Percentiles rank a stretch among this genome's conserved stretches.
Evolutionary conservation across 345 rosid species (phyloP).

Genomic region (Populus ilicifolia): DNA sequence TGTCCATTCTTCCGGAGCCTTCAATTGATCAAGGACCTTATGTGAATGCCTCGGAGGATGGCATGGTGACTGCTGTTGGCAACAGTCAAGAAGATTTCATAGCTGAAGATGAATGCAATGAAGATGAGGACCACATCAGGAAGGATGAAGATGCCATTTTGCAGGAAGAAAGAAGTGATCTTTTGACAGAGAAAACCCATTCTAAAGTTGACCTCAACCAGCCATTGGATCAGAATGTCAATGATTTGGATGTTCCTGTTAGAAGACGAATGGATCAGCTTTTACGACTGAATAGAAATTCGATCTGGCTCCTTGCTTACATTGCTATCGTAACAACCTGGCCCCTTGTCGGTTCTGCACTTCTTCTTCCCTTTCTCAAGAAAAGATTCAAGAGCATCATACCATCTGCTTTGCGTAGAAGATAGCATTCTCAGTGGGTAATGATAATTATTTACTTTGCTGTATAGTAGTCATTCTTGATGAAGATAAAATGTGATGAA

Average conservation of each 20-base stretch:
- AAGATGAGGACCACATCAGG: neutral
- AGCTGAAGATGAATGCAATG: constrained; percentile 8
- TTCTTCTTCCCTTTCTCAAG: constrained; percentile 29
- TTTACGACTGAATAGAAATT: constrained; percentile 23
- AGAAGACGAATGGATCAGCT: constrained; percentile 28
- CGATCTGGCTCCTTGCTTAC: constrained; percentile 40
- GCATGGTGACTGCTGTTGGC: constrained; percentile 38
- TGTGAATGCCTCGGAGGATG: constrained; percentile 33
- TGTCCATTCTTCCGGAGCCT: constrained; percentile 13
- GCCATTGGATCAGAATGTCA: constrained; percentile 12
- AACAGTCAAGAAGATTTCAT: constrained; percentile 1
- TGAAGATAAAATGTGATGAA: neutral
- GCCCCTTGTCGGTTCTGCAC: constrained; percentile 43
- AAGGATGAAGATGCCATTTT: constrained; percentile 11
- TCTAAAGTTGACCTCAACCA: neutral
- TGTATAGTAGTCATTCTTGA: neutral
- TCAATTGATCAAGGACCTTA: constrained; percentile 40
- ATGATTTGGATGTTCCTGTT: constrained; percentile 22
- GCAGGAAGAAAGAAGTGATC: constrained; percentile 1
- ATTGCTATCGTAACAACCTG: constrained; percentile 37
- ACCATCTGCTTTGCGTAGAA: constrained; percentile 16
- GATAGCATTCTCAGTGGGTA: neutral
- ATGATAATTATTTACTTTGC: neutral
- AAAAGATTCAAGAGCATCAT: constrained; percentile 24
- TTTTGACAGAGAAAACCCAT: neutral